These are phyloP conservation scores for Knufia fluminis DNA, from an alignment of 2,329 filamentous ascomycete genomes.

Conservation along the genomic window DNA sequence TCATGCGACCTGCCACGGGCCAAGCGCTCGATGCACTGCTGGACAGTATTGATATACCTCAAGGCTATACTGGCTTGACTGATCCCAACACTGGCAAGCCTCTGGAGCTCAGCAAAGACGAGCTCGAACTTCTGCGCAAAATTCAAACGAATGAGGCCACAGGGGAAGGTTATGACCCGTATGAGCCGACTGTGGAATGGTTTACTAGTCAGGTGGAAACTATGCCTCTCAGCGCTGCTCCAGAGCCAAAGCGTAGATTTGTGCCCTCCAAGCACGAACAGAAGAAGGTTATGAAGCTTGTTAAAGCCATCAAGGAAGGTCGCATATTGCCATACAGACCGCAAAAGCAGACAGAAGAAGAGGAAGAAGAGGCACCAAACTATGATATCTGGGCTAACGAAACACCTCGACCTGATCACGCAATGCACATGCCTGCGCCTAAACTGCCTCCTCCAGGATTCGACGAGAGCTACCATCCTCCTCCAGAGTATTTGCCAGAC, in stretches of 20 bases:
- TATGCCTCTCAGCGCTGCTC: slow-evolving; percentile 90
- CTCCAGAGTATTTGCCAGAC: slow-evolving; percentile 83
- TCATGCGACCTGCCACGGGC: slow-evolving; percentile 88
- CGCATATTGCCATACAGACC: slow-evolving; percentile 85
- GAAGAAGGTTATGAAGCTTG: slow-evolving; percentile 93
- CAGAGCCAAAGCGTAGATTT: slow-evolving; percentile 92
- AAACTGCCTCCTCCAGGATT: slow-evolving; percentile 90
- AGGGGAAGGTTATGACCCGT: slow-evolving; percentile 83
- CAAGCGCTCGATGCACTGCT: slow-evolving; percentile 87
- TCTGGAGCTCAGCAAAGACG: slow-evolving; percentile 73
- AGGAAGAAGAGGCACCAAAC: slow-evolving; percentile 60
- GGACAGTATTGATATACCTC: slow-evolving; percentile 91
- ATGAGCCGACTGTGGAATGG: slow-evolving; percentile 88
- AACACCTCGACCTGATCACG: slow-evolving; percentile 66
- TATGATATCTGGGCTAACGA: slow-evolving; percentile 97
- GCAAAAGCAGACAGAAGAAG: slow-evolving; percentile 61
- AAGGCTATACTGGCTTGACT: slow-evolving; percentile 93
- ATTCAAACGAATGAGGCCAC: slow-evolving; percentile 83
- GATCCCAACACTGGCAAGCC: slow-evolving; percentile 92
- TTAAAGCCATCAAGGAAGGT: slow-evolving; percentile 88
- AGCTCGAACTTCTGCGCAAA: slow-evolving; percentile 78
- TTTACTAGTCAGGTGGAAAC: slow-evolving; percentile 84
- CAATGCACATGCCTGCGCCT: slow-evolving; percentile 91
- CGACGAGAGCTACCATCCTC: slow-evolving; percentile 93
- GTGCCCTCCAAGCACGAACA: slow-evolving; percentile 94